These are phyloP conservation scores for Achaetomiella virescens DNA, from an alignment of 495 filamentous ascomycete genomes.

Conservation along the genomic window DNA sequence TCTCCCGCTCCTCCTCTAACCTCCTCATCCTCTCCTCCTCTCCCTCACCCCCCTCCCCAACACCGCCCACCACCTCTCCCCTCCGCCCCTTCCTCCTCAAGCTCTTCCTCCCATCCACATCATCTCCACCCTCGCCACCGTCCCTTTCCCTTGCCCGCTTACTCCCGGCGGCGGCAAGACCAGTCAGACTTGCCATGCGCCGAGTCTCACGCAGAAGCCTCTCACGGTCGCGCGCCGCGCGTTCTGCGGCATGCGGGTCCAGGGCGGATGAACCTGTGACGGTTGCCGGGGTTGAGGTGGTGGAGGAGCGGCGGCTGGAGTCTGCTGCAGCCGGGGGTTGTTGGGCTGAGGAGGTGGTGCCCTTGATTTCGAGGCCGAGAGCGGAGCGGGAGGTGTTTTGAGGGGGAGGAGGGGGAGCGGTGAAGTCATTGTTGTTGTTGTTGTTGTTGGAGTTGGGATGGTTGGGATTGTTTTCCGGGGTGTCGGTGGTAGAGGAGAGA, in stretches of 20 bases:
- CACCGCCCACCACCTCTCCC: conserved; percentile 14
- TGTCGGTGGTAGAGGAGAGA: conserved; percentile 34
- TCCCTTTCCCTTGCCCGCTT: conserved; percentile 19
- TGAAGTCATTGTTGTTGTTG: too few relatives aligned
- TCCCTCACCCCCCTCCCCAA: conserved; percentile 20
- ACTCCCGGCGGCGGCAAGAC: conserved; percentile 33
- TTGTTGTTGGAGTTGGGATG: background rate
- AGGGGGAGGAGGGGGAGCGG: background rate
- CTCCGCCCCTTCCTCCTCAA: conserved; percentile 33
- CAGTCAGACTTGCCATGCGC: conserved; percentile 54
- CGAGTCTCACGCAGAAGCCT: conserved; percentile 72
- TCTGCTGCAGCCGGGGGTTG: conserved; percentile 21
- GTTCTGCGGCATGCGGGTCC: conserved; percentile 70
- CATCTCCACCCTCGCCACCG: conserved; percentile 3
- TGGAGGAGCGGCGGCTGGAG: conserved; percentile 29
- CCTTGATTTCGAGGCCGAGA: conserved; percentile 35
- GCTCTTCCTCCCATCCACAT: conserved; percentile 33
- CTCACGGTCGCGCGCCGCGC: conserved; percentile 70
- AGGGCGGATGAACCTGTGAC: conserved; percentile 33
- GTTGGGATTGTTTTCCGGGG: background rate
- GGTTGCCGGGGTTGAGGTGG: background rate
- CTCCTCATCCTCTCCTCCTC: conserved; percentile 48
- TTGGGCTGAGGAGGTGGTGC: conserved; percentile 20
- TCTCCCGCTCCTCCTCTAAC: conserved; percentile 44
- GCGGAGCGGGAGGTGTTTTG: conserved; percentile 24